phyloP scores from a whole-genome alignment of 495 filamentous ascomycete species.

The Penicillium crystallinum region DNA sequence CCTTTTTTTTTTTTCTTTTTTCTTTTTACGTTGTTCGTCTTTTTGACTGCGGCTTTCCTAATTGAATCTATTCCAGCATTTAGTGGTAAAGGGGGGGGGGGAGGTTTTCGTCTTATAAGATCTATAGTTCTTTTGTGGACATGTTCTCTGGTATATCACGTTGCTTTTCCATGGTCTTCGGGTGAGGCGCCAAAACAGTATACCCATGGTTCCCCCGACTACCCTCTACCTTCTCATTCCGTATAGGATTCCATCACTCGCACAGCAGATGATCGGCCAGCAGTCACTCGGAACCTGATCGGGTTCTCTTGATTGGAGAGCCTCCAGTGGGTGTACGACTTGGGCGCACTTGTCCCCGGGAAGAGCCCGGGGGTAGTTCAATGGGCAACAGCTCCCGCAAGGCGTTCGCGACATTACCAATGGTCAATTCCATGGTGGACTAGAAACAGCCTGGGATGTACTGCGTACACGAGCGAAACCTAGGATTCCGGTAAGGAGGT shows the following conservation, averaged over 20 bases:
- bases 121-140: background rate
- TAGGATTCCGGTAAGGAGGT: slow-evolving; percentile 9
- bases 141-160: background rate
- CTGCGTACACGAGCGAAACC: background rate
- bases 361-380: slow-evolving; percentile 8
- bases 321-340: slow-evolving; percentile 14
- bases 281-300: slow-evolving; percentile 18
- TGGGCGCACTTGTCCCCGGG: slow-evolving; percentile 10
- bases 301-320: slow-evolving; percentile 20
- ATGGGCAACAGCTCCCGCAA: slow-evolving; percentile 5
- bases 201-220: background rate
- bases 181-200: background rate
- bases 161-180: background rate
- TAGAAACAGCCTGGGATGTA: slow-evolving; percentile 8
- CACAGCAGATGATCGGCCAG: slow-evolving; percentile 19
- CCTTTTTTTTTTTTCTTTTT: slow-evolving; percentile 9
- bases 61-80: background rate
- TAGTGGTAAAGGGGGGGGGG: background rate
- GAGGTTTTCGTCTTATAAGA: background rate
- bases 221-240: background rate
- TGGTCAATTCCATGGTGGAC: slow-evolving; percentile 16
- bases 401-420: background rate
- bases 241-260: background rate
- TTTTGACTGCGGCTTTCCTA: background rate
- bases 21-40: background rate